Evolutionary conservation across 257 asterid genomes (phyloP).

Genomic region (Verbascum thapsus): DNA sequence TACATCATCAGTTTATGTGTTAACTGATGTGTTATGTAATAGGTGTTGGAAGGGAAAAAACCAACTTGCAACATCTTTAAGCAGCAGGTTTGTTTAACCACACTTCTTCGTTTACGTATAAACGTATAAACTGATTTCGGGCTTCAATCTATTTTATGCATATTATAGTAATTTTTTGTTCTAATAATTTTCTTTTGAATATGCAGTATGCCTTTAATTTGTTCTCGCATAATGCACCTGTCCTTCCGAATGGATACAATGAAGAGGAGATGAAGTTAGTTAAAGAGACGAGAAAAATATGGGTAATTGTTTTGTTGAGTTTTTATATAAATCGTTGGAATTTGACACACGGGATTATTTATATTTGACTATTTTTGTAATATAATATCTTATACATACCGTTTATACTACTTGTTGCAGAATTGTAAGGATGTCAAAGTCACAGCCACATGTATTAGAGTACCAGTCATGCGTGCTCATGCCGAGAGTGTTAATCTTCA

Average conservation of each 20-base stretch:
- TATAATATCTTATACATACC: no score
- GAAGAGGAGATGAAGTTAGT: constrained; percentile 99
- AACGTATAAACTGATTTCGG: constrained; percentile 7
- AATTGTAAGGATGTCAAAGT: constrained; percentile 70
- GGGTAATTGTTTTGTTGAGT: constrained; percentile 53
- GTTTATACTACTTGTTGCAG: constrained; percentile 43
- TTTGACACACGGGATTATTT: background rate
- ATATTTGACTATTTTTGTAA: no score
- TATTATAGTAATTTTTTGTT: constrained; percentile 15
- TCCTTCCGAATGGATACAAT: constrained; percentile 87
- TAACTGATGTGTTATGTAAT: constrained; percentile 19
- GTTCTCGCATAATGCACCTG: constrained; percentile 93
- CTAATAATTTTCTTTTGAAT: constrained; percentile 6
- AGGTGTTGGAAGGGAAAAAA: constrained; percentile 82
- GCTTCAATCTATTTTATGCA: constrained; percentile 1
- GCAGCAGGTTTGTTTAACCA: constrained; percentile 57
- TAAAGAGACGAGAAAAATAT: constrained; percentile 91
- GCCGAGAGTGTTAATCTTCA: constrained; percentile 97
- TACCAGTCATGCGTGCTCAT: constrained; percentile 99
- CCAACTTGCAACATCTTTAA: constrained; percentile 87
- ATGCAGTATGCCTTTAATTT: constrained; percentile 96
- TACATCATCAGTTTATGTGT: background rate
- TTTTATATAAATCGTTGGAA: background rate
- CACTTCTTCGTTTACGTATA: constrained; percentile 7
- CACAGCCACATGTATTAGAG: constrained; percentile 95